phyloP scores from a whole-genome alignment of 2,329 filamentous ascomycete genomes.

The Colletotrichum musicola region DNA sequence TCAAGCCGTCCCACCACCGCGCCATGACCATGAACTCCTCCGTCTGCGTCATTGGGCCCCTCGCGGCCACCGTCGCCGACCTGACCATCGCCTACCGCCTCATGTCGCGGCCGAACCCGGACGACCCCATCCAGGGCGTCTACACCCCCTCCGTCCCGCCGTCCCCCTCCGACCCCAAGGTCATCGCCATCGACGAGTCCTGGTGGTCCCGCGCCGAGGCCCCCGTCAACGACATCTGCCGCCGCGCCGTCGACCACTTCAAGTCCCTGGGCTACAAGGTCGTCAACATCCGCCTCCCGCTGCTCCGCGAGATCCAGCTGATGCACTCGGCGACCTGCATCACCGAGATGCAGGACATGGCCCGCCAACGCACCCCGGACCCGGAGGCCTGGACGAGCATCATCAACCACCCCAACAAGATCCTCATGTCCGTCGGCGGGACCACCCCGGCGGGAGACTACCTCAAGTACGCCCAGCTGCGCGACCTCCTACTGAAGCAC shows the following conservation, averaged over 20 bases:
- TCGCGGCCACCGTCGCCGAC: constrained; percentile 81
- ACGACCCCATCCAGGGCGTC: constrained; percentile 64
- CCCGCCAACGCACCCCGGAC: constrained; percentile 57
- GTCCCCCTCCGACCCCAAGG: constrained; percentile 60
- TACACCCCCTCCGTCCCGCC: constrained; percentile 72
- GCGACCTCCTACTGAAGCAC: constrained; percentile 83
- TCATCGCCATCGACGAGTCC: constrained; percentile 78
- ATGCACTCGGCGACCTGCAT: constrained; percentile 85
- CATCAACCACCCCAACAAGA: constrained; percentile 75
- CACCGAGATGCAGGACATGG: constrained; percentile 69
- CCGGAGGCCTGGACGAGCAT: constrained; percentile 63
- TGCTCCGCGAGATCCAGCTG: constrained; percentile 77
- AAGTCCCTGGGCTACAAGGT: constrained; percentile 61
- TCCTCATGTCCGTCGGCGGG: constrained; percentile 75
- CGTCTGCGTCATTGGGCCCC: constrained; percentile 77
- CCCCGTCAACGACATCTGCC: constrained; percentile 71
- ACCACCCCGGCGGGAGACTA: constrained; percentile 78
- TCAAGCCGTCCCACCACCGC: constrained; percentile 83
- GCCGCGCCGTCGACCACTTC: constrained; percentile 71
- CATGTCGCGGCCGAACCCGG: constrained; percentile 79
- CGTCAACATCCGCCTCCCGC: constrained; percentile 75
- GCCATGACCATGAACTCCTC: constrained; percentile 68
- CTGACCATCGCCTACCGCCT: constrained; percentile 85
- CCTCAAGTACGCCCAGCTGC: constrained; percentile 78
- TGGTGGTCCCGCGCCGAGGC: constrained; percentile 67